A percentile compares a stretch with the other conserved stretches of the same genome.
phyloP scores from a whole-genome alignment of 23 red algal genomes.

The Gracilaria vermiculophylla region DNA sequence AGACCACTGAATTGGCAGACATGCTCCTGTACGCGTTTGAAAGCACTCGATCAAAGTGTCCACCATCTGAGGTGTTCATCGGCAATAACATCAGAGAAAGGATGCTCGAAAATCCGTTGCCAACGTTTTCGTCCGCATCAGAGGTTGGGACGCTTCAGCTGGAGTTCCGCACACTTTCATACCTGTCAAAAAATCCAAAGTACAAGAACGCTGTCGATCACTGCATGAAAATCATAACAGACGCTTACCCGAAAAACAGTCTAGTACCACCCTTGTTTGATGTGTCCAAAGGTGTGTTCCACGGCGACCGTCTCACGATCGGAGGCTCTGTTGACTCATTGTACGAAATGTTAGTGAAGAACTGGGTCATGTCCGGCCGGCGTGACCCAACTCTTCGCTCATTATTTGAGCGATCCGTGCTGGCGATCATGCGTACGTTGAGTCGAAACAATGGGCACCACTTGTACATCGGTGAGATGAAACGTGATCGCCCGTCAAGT shows the following conservation, averaged over 20 bases:
- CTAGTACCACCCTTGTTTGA: conserved; percentile 20
- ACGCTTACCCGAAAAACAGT: neutral
- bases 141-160: conserved; percentile 43
- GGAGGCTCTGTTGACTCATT: conserved; percentile 40
- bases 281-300: neutral
- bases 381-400: neutral
- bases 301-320: conserved; percentile 28
- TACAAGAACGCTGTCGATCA: conserved; percentile 14
- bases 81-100: neutral
- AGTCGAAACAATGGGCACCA: neutral
- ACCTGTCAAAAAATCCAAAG: conserved; percentile 25
- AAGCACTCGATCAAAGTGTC: neutral
- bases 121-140: neutral
- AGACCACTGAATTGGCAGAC: conserved; percentile 47
- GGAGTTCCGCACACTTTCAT: conserved; percentile 45
- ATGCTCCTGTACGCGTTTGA: conserved; percentile 46
- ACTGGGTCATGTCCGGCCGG: conserved; percentile 28
- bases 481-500: neutral
- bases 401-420: conserved; percentile 4
- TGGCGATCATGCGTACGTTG: neutral
- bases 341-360: conserved; percentile 51
- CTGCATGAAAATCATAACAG: neutral
- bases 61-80: neutral
- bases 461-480: conserved; percentile 56
- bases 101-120: neutral